phyloP scores from a whole-genome alignment of 1,284 basidiomycete genomes.

The Austroboletus olivaceoglutinosus region DNA sequence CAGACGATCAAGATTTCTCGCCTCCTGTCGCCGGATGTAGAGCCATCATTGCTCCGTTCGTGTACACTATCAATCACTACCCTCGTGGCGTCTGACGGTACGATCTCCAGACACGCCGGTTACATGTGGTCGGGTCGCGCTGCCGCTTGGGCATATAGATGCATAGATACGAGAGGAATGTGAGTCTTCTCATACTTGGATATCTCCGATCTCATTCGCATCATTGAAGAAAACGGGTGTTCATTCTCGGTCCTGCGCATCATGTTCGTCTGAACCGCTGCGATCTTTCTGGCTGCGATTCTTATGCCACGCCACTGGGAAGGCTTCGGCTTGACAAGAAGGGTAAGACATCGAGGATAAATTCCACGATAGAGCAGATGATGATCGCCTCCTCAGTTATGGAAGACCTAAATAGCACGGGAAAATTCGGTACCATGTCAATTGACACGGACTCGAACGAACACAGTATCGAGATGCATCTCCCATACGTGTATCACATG shows the following conservation, averaged over 20 bases:
- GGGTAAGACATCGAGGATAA: constrained; percentile 50
- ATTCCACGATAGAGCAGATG: neutral
- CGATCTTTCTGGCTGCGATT: constrained; percentile 73
- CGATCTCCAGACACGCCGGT: constrained; percentile 79
- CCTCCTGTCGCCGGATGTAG: constrained; percentile 78
- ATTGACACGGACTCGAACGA: constrained; percentile 83
- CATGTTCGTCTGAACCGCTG: constrained; percentile 87
- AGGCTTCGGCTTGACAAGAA: constrained; percentile 74
- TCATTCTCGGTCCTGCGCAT: constrained; percentile 95
- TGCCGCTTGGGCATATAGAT: constrained; percentile 95
- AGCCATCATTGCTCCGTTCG: constrained; percentile 95
- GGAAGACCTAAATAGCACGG: constrained; percentile 62
- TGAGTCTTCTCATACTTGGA: constrained; percentile 38
- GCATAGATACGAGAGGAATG: constrained; percentile 81
- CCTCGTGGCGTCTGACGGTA: constrained; percentile 8
- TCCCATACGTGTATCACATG: constrained; percentile 88
- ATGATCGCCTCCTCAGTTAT: constrained; percentile 50
- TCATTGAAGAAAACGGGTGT: constrained; percentile 75
- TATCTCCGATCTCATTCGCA: constrained; percentile 8
- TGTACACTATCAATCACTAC: constrained; percentile 14
- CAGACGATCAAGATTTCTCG: constrained; percentile 44
- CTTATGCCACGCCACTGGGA: constrained; percentile 88
- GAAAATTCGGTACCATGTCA: constrained; percentile 72
- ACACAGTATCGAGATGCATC: constrained; percentile 97
- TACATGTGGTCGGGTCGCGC: constrained; percentile 93